Percentiles rank a stretch among this genome's conserved stretches.
phyloP scores from a whole-genome alignment of 352 stramenopile species.

The Globisporangium cederbergense region DNA sequence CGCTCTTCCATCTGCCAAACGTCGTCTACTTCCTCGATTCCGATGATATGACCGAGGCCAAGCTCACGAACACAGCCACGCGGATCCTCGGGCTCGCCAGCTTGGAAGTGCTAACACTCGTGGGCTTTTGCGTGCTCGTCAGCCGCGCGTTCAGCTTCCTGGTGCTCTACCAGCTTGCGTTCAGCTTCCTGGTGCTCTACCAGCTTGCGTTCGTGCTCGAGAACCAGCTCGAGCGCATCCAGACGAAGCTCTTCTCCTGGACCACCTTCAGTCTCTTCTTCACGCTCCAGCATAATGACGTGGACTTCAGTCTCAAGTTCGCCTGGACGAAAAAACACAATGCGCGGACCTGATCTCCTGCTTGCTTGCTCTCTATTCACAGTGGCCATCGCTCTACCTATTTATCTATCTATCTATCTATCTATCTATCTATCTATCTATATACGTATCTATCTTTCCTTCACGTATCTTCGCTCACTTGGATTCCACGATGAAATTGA shows the following conservation, averaged over 20 bases:
- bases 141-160: constrained; percentile 22
- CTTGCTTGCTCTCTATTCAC: background rate
- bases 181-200: constrained; percentile 26
- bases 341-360: background rate
- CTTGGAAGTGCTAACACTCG: constrained; percentile 25
- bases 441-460: constrained; percentile 1
- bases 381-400: background rate
- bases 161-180: constrained; percentile 29
- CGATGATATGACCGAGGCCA: constrained; percentile 6
- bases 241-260: constrained; percentile 26
- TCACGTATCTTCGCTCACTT: background rate
- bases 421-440: no score
- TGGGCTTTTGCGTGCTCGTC: constrained; percentile 14
- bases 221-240: constrained; percentile 21
- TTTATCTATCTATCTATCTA: no score
- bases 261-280: constrained; percentile 27
- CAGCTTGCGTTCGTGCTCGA: constrained; percentile 44
- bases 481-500: constrained; percentile 39
- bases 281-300: constrained; percentile 24
- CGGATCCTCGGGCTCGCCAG: constrained; percentile 20
- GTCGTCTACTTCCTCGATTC: constrained; percentile 21
- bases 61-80: constrained; percentile 3
- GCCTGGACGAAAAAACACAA: background rate
- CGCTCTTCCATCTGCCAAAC: constrained; percentile 27
- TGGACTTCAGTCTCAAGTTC: constrained; percentile 9